Base-by-base conservation (phyloP, 2,329 filamentous ascomycete species). In the Alternaria atra region DNA sequence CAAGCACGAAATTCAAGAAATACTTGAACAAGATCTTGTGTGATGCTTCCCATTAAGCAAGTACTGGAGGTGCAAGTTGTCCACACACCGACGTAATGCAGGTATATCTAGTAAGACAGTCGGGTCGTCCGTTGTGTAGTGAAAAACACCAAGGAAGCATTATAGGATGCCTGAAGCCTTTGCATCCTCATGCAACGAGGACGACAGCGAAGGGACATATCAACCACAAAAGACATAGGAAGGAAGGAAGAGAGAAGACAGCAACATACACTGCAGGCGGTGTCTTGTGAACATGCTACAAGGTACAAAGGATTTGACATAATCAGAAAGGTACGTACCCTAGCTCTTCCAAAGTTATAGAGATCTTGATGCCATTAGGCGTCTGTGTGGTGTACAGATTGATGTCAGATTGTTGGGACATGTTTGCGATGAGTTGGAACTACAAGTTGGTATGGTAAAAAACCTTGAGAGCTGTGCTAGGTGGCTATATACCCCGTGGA, bases 311-410 rank as follows among this genome's bases (percentile, higher is more conserved):
- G 27, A 27, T n/a, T 32, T 27, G 5, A 47, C 9, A 27, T 17
- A 12, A 17, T 25, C 12, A 46, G 7, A 40, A n/a, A 29, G 5
- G 29, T 30, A 64, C 73, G 53, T 72, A 80, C 68, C 90, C 90
- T 5, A 97, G 85, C 81, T 97, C 93, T 80, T 96, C 93, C 15
- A 97, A 83, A 9, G 92, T 85, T 67, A 97, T 97, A 58, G 91
- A 93, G 63, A 92, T 87, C 79, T 97, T 97, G 84, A 95, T 91
- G 65, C 93, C 93, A 80, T 97, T 97, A 46, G 94, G 92, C 52
- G 94, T 97, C 73, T 89, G 86, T 12, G 86, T 85, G 12, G 93
- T 97, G 82, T 95, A 96, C 30, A 97, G 87, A 43, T 89, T 90
- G 71, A 97, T 93, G 69, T 91, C 84, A 6, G 90, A 84, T 50